Percentiles rank a stretch among this genome's conserved stretches.
These are phyloP conservation scores for Aspergillus sclerotialis DNA, from an alignment of 2,329 filamentous ascomycete species.

Conservation along the genomic window DNA sequence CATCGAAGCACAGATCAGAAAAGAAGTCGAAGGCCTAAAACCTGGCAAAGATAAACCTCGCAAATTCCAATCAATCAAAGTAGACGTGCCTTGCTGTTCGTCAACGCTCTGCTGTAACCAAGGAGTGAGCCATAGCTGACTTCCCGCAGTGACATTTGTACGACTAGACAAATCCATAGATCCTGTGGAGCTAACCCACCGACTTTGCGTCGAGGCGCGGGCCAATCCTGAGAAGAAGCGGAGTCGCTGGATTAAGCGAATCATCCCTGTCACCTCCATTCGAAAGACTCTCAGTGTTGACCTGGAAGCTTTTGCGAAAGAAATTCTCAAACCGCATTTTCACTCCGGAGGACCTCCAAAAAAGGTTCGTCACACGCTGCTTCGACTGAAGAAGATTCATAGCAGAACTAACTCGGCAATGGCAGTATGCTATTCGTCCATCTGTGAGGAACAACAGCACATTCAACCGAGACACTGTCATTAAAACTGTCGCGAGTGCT, in stretches of 20 bases:
- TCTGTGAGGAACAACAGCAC: slow-evolving; percentile 54
- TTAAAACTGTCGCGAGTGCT: slow-evolving; percentile 51
- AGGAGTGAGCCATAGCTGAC: not conserved
- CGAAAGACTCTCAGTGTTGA: slow-evolving; percentile 53
- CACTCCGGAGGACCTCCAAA: slow-evolving; percentile 44
- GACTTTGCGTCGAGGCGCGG: slow-evolving; percentile 51
- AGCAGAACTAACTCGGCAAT: slow-evolving; percentile 1
- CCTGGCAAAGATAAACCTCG: slow-evolving; percentile 39
- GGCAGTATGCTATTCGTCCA: slow-evolving; percentile 57
- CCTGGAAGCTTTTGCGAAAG: slow-evolving; percentile 48
- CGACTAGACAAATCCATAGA: slow-evolving; percentile 51
- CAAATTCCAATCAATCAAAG: slow-evolving; percentile 45
- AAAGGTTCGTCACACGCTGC: slow-evolving; percentile 40
- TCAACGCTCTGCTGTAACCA: slow-evolving; percentile 4
- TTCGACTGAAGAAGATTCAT: slow-evolving; percentile 1
- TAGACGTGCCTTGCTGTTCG: slow-evolving; percentile 46
- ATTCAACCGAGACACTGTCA: slow-evolving; percentile 51
- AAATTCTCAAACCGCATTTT: slow-evolving; percentile 55
- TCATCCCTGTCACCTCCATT: slow-evolving; percentile 53
- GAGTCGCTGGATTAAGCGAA: slow-evolving; percentile 52
- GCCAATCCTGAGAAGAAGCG: slow-evolving; percentile 45
- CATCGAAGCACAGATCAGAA: slow-evolving; percentile 55
- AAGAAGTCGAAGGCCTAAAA: slow-evolving; percentile 50
- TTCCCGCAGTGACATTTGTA: slow-evolving; percentile 49
- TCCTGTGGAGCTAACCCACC: slow-evolving; percentile 53